Evolutionary conservation across 495 filamentous ascomycete genomes (phyloP).

Genomic region (Tuber melanosporum): DNA sequence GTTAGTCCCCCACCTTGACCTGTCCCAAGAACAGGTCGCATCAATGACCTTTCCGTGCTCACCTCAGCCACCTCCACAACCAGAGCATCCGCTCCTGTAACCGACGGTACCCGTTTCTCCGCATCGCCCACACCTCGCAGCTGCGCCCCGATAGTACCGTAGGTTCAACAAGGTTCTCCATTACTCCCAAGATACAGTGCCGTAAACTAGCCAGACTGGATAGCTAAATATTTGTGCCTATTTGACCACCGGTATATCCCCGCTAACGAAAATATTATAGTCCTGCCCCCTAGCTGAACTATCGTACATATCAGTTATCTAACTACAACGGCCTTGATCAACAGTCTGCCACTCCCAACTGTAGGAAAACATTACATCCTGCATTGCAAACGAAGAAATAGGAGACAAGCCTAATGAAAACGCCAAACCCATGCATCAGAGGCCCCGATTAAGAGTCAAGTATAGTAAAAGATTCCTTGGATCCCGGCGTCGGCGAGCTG

Average conservation of each 20-base stretch:
- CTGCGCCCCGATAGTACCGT: not conserved
- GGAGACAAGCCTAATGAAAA: not conserved
- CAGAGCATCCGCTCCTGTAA: not conserved
- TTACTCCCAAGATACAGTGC: not conserved
- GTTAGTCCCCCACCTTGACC: not conserved
- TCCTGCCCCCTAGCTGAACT: not conserved
- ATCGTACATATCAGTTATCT: not conserved
- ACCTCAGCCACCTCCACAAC: not conserved
- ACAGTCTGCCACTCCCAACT: not conserved
- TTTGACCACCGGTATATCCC: not conserved
- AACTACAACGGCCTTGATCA: not conserved
- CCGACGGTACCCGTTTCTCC: not conserved
- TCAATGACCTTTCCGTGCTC: not conserved
- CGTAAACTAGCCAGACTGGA: not conserved
- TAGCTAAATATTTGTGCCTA: not conserved
- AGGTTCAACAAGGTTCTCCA: not conserved
- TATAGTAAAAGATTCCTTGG: not conserved
- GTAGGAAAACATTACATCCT: not conserved
- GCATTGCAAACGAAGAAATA: not conserved
- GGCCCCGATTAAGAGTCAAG: not conserved
- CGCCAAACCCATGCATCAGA: not conserved
- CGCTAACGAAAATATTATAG: not conserved
- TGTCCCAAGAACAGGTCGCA: not conserved
- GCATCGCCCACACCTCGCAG: not conserved
- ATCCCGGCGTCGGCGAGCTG: not conserved